phyloP scores from a whole-genome alignment of 768 basidiomycete genomes.

The Naematelia aurantialba region DNA sequence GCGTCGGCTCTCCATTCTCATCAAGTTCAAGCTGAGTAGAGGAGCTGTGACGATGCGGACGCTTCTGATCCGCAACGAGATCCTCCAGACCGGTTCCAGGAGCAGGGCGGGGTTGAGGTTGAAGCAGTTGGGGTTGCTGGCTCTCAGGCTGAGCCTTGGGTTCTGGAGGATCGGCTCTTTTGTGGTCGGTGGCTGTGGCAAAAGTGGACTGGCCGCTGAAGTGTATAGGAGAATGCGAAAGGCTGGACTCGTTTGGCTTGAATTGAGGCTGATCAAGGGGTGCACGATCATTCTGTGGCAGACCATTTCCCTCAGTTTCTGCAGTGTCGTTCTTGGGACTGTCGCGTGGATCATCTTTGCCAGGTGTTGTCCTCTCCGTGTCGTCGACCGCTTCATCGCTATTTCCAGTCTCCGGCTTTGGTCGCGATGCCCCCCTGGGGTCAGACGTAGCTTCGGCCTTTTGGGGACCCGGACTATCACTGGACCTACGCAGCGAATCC shows the following conservation, averaged over 20 bases:
- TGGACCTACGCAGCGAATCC: constrained; percentile 11
- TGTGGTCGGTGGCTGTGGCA: neutral
- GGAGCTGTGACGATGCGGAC: constrained; percentile 3
- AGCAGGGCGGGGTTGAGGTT: constrained; percentile 19
- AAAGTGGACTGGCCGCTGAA: constrained; percentile 1
- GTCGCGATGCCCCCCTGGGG: constrained; percentile 1
- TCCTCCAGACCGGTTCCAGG: constrained; percentile 14
- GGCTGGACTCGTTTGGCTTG: constrained; percentile 22
- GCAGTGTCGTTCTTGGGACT: constrained; percentile 25
- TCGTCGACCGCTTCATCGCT: constrained; percentile 7
- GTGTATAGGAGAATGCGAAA: constrained; percentile 17
- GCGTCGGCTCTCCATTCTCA: constrained; percentile 22
- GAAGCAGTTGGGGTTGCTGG: neutral
- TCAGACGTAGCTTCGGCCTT: too few relatives aligned
- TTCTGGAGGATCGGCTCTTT: neutral
- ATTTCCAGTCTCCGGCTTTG: neutral
- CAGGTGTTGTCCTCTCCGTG: neutral
- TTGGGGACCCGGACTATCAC: constrained; percentile 8
- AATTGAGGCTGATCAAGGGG: constrained; percentile 38
- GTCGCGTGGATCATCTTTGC: neutral
- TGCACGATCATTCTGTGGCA: constrained; percentile 24
- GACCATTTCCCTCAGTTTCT: constrained; percentile 24
- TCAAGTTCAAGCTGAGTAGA: constrained; percentile 20
- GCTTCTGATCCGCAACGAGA: constrained; percentile 4
- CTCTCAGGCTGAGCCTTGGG: neutral